Percentiles rank a stretch among this genome's conserved stretches.
Evolutionary conservation across 164 flowering plant genomes (phyloP).

Genomic region (Pachysandra terminalis): DNA sequence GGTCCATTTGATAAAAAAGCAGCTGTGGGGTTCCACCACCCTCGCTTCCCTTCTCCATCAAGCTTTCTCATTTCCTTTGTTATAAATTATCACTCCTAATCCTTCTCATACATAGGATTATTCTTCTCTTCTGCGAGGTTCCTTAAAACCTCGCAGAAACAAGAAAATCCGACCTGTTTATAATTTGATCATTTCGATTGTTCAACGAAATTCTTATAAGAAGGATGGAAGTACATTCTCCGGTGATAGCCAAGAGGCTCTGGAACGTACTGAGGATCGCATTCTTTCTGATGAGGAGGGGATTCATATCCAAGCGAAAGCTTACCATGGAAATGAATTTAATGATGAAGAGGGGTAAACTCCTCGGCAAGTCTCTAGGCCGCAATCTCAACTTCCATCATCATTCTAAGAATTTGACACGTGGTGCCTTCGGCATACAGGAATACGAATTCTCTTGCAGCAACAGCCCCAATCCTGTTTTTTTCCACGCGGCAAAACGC

Average conservation of each 20-base stretch:
- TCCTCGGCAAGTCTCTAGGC: slow-evolving; percentile 36
- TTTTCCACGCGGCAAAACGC: slow-evolving; percentile 40
- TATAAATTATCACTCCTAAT: not conserved
- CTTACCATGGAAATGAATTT: slow-evolving; percentile 45
- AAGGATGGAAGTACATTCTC: slow-evolving; percentile 34
- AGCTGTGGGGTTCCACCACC: too few species aligned
- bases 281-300: slow-evolving; percentile 49
- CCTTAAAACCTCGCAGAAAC: slow-evolving; percentile 26
- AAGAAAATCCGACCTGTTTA: slow-evolving; percentile 9
- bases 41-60: not conserved
- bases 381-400: slow-evolving; percentile 32
- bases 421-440: slow-evolving; percentile 33
- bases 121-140: slow-evolving; percentile 32
- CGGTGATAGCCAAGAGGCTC: slow-evolving; percentile 37
- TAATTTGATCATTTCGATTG: too few species aligned
- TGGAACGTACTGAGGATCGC: slow-evolving; percentile 47
- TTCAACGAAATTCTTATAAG: too few species aligned
- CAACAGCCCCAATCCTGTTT: slow-evolving; percentile 54
- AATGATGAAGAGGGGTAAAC: slow-evolving; percentile 50
- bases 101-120: slow-evolving; percentile 7
- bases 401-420: slow-evolving; percentile 18
- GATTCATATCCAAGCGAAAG: slow-evolving; percentile 45
- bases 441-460: slow-evolving; percentile 64
- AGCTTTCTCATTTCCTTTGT: not conserved
- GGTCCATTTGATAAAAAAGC: too few species aligned